These are phyloP conservation scores for Oenanthe javanica DNA, from an alignment of 140 eudicot genomes.

Conservation along the genomic window DNA sequence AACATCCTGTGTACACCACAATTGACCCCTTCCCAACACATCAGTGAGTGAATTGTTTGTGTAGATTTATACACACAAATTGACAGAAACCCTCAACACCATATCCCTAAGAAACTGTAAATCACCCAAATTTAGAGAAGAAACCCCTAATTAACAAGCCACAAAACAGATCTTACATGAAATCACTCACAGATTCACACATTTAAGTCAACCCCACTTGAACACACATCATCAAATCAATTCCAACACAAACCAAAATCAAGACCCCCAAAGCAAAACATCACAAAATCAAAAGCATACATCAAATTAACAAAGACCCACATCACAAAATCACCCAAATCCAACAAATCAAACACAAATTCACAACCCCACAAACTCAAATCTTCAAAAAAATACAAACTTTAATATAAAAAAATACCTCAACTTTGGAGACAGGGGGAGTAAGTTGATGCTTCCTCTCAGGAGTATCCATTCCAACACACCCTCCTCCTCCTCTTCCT, in stretches of 20 bases:
- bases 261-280: neutral
- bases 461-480: conserved; percentile 75
- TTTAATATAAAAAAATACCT: conserved; percentile 31
- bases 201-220: conserved; percentile 15
- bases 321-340: conserved; percentile 9
- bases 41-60: neutral
- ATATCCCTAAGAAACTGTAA: neutral
- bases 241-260: neutral
- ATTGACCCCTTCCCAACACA: neutral
- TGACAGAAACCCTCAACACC: neutral
- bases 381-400: neutral
- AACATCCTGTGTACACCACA: neutral
- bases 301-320: conserved; percentile 6
- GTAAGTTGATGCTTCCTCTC: conserved; percentile 53
- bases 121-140: neutral
- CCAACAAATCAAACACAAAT: neutral
- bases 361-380: conserved; percentile 2
- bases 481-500: neutral
- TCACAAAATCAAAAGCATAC: neutral
- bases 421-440: conserved; percentile 52
- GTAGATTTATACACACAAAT: neutral
- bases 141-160: neutral
- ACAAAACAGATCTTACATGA: conserved; percentile 1
- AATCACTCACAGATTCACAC: conserved; percentile 5
- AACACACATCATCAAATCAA: neutral